Percentiles rank a stretch among this genome's conserved stretches.
Evolutionary conservation across 2,329 filamentous ascomycete species (phyloP).

Genomic region (Clathrospora elynae): DNA sequence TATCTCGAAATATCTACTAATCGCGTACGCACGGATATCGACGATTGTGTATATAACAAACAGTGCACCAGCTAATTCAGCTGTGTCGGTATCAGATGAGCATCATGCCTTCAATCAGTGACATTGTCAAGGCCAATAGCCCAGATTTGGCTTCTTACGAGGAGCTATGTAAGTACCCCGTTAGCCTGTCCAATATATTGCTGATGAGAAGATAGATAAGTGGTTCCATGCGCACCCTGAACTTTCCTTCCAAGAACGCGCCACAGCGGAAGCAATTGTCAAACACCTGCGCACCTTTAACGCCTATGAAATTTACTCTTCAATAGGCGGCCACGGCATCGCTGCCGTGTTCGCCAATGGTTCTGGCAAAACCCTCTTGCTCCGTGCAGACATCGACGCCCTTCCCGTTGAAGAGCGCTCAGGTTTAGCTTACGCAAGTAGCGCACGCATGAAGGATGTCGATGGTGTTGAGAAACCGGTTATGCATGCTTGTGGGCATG

Average conservation of each 20-base stretch:
- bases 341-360: slow-evolving; percentile 63
- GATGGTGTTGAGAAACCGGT: slow-evolving; percentile 59
- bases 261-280: slow-evolving; percentile 40
- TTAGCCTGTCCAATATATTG: background rate
- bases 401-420: slow-evolving; percentile 64
- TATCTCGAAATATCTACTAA: slow-evolving; percentile 3
- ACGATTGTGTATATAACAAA: background rate
- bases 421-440: slow-evolving; percentile 61
- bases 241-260: slow-evolving; percentile 44
- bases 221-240: slow-evolving; percentile 45
- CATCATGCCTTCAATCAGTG: slow-evolving; percentile 38
- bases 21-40: slow-evolving; percentile 1
- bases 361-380: slow-evolving; percentile 59
- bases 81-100: background rate
- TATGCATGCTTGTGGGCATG: slow-evolving; percentile 70
- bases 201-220: slow-evolving; percentile 31
- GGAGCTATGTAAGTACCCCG: slow-evolving; percentile 36
- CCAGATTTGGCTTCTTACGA: slow-evolving; percentile 40
- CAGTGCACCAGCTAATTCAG: background rate
- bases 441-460: slow-evolving; percentile 49
- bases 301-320: slow-evolving; percentile 53
- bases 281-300: slow-evolving; percentile 34
- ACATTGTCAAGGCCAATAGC: slow-evolving; percentile 31
- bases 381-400: slow-evolving; percentile 68
- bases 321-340: slow-evolving; percentile 65